Conservation (phyloP, 1,284 basidiomycete genomes). For the Golubevia pallescens region DNA sequence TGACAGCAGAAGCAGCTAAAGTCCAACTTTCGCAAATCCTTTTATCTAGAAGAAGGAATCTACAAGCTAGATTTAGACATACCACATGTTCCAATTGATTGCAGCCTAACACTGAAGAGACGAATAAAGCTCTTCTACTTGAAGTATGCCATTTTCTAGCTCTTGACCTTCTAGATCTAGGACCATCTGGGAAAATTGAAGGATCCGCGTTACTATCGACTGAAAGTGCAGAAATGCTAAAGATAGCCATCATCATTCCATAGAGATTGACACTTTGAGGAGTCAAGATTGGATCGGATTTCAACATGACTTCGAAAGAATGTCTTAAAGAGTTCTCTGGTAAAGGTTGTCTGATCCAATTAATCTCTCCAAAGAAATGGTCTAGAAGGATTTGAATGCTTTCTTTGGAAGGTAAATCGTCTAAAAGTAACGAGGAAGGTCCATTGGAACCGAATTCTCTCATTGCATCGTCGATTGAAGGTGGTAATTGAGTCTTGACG, state of each 20-base stretch:
- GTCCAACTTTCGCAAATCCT: conserved; percentile 45
- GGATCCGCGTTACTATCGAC: not conserved
- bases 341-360: conserved; percentile 51
- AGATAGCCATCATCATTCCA: conserved; percentile 35
- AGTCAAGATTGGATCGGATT: conserved; percentile 34
- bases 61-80: conserved; percentile 29
- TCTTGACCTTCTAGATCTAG: conserved; percentile 2
- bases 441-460: conserved; percentile 37
- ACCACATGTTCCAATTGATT: conserved; percentile 47
- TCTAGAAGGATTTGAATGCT: conserved; percentile 32
- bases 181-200: conserved; percentile 9
- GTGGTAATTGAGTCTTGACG: conserved; percentile 23
- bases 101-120: conserved; percentile 18
- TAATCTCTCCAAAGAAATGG: conserved; percentile 47
- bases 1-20: conserved; percentile 27
- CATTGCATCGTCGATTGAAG: conserved; percentile 40
- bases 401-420: conserved; percentile 27
- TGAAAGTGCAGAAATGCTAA: conserved; percentile 27
- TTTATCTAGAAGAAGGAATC: conserved; percentile 47
- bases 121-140: conserved; percentile 16
- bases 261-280: conserved; percentile 44
- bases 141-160: conserved; percentile 13
- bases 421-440: conserved; percentile 26
- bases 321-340: conserved; percentile 28
- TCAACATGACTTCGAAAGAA: conserved; percentile 21